Evolutionary conservation across 768 basidiomycete species (phyloP).

Genomic region (Imleria badia): DNA sequence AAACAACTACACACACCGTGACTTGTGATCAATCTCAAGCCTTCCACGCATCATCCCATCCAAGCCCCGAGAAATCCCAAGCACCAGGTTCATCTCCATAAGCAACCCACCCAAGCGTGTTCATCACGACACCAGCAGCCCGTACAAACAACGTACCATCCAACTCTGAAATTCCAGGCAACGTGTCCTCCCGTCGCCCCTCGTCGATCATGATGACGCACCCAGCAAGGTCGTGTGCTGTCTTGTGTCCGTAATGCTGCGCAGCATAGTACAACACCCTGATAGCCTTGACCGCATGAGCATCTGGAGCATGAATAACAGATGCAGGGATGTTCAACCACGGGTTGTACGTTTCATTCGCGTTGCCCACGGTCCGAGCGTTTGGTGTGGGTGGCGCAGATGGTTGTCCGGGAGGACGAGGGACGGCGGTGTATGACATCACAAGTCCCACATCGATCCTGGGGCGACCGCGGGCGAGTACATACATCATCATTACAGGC

Average conservation of each 20-base stretch:
- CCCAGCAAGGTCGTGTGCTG: slow-evolving; percentile 42
- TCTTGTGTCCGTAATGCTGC: slow-evolving; percentile 44
- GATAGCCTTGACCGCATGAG: slow-evolving; percentile 51
- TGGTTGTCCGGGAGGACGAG: slow-evolving; percentile 36
- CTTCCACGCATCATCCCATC: slow-evolving; percentile 63
- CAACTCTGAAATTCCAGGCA: slow-evolving; percentile 40
- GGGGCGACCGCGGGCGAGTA: slow-evolving; percentile 51
- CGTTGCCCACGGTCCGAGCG: slow-evolving; percentile 35
- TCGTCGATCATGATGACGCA: slow-evolving; percentile 34
- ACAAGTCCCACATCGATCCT: slow-evolving; percentile 46
- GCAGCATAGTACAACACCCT: slow-evolving; percentile 50
- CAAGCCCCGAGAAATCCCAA: slow-evolving; percentile 59
- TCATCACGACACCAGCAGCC: slow-evolving; percentile 56
- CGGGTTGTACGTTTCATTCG: slow-evolving; percentile 43
- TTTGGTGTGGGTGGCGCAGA: not conserved
- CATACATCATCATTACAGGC: slow-evolving; percentile 35
- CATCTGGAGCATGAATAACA: slow-evolving; percentile 48
- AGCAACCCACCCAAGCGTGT: slow-evolving; percentile 54
- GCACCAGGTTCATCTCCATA: slow-evolving; percentile 47
- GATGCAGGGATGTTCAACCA: slow-evolving; percentile 52
- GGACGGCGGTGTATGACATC: slow-evolving; percentile 45
- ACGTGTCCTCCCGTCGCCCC: slow-evolving; percentile 41
- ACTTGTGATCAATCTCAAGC: slow-evolving; percentile 24
- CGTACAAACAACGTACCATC: slow-evolving; percentile 60
- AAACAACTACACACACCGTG: too few species aligned